Conservation (phyloP, 78 protist genomes). For the Dictyostelium intermedium region DNA sequence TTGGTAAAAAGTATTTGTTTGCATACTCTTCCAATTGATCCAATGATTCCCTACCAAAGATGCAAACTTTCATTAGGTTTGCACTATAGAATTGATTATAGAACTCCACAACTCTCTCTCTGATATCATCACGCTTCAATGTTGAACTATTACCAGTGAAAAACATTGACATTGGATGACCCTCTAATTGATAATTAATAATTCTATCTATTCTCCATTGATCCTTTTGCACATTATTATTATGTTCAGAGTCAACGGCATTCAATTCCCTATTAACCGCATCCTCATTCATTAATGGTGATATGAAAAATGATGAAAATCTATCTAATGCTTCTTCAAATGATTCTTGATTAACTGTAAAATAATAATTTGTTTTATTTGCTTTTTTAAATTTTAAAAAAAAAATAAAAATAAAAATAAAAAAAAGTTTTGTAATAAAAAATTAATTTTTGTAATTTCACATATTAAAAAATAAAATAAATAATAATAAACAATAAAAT, state of each 20-base stretch:
- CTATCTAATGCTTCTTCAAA: constrained; percentile 70
- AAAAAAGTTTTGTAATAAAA: too few species aligned
- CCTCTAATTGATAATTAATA: not conserved
- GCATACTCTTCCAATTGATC: constrained; percentile 43
- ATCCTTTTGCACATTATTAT: constrained; percentile 26
- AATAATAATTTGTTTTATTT: constrained; percentile 45
- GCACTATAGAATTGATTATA: constrained; percentile 52
- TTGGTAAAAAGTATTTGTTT: not conserved
- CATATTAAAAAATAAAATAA: too few species aligned
- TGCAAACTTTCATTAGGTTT: constrained; percentile 36
- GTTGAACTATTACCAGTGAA: constrained; percentile 43
- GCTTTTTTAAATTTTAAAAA: not conserved
- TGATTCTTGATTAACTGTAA: constrained; percentile 17
- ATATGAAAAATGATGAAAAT: constrained; percentile 77
- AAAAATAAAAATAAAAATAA: not conserved
- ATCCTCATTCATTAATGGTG: constrained; percentile 33
- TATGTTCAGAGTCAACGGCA: constrained; percentile 68
- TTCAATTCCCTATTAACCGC: constrained; percentile 73
- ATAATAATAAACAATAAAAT: not conserved
- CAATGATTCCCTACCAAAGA: constrained; percentile 49
- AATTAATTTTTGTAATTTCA: too few species aligned
- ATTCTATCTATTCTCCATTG: not conserved
- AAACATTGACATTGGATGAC: constrained; percentile 44
- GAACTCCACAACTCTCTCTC: constrained; percentile 24
- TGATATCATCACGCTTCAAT: constrained; percentile 3